A percentile compares a stretch with the other conserved stretches of the same genome.
Evolutionary conservation across 805 yeast genomes (phyloP).

Genomic region (Scheffersomyces lignosus): DNA sequence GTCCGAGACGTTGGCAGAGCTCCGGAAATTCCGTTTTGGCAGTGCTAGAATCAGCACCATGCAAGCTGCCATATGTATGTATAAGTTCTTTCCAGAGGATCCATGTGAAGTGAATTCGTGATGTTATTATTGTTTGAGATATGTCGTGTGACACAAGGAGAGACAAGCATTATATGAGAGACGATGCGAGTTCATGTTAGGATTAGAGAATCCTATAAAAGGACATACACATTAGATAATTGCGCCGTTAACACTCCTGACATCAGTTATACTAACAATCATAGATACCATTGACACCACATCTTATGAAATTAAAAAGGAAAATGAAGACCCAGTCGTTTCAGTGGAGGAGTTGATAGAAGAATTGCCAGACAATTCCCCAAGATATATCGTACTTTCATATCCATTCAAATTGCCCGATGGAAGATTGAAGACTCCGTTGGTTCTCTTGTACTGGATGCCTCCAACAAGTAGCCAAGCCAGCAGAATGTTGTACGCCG

Average conservation of each 20-base stretch:
- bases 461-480: slow-evolving; percentile 87
- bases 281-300: slow-evolving; percentile 55
- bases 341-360: slow-evolving; percentile 66
- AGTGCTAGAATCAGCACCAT: slow-evolving; percentile 63
- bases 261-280: slow-evolving; percentile 8
- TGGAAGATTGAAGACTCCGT: slow-evolving; percentile 72
- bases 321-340: slow-evolving; percentile 45
- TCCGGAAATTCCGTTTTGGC: slow-evolving; percentile 71
- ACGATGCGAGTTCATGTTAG: too few species aligned
- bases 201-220: too few species aligned
- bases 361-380: slow-evolving; percentile 78
- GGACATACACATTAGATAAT: too few species aligned
- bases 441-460: slow-evolving; percentile 81
- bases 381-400: slow-evolving; percentile 73
- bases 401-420: slow-evolving; percentile 71
- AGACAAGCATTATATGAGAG: too few species aligned
- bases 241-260: slow-evolving; percentile 1
- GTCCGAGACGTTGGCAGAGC: slow-evolving; percentile 55
- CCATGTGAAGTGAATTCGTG: too few species aligned
- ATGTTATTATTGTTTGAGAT: too few species aligned
- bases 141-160: too few species aligned
- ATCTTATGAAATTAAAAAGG: slow-evolving; percentile 51
- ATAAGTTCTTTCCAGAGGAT: too few species aligned
- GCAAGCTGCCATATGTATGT: slow-evolving; percentile 63
- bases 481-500: slow-evolving; percentile 85